phyloP scores from a whole-genome alignment of 2,329 filamentous ascomycete genomes.

The Taxawa tesnikishii region DNA sequence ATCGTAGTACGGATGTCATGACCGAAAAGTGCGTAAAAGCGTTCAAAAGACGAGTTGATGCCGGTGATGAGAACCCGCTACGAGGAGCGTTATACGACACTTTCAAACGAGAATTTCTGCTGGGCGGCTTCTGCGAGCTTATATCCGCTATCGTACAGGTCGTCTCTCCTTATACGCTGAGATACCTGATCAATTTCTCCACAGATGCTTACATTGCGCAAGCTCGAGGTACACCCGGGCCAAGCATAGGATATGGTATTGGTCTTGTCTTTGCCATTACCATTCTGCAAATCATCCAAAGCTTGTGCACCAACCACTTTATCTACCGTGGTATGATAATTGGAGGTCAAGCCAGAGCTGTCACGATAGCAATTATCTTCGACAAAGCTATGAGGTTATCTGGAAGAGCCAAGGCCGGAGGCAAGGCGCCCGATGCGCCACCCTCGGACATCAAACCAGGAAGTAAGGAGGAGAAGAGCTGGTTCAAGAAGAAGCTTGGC shows the following conservation, averaged over 20 bases:
- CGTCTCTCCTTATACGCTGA: constrained; percentile 70
- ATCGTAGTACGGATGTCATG: constrained; percentile 59
- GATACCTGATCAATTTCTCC: constrained; percentile 79
- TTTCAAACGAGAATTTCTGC: constrained; percentile 71
- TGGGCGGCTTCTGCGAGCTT: constrained; percentile 70
- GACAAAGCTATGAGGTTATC: constrained; percentile 88
- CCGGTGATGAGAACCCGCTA: constrained; percentile 60
- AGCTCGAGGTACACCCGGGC: constrained; percentile 40
- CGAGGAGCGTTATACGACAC: constrained; percentile 76
- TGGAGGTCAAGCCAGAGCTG: constrained; percentile 69
- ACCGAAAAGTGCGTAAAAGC: constrained; percentile 52
- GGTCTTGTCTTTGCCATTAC: constrained; percentile 78
- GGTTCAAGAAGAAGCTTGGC: constrained; percentile 34
- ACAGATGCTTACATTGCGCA: constrained; percentile 62
- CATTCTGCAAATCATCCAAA: constrained; percentile 73
- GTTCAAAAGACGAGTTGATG: constrained; percentile 54
- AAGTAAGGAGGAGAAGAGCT: constrained; percentile 38
- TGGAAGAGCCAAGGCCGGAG: constrained; percentile 75
- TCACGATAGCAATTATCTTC: constrained; percentile 77
- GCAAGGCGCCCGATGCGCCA: constrained; percentile 33
- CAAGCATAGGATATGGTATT: constrained; percentile 62
- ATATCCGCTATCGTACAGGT: constrained; percentile 61
- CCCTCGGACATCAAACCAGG: constrained; percentile 33
- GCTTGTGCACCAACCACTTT: constrained; percentile 75
- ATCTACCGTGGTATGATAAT: constrained; percentile 88